These are phyloP conservation scores for Erysimum cheiri DNA, from an alignment of 441 rosid genomes.

Conservation along the genomic window DNA sequence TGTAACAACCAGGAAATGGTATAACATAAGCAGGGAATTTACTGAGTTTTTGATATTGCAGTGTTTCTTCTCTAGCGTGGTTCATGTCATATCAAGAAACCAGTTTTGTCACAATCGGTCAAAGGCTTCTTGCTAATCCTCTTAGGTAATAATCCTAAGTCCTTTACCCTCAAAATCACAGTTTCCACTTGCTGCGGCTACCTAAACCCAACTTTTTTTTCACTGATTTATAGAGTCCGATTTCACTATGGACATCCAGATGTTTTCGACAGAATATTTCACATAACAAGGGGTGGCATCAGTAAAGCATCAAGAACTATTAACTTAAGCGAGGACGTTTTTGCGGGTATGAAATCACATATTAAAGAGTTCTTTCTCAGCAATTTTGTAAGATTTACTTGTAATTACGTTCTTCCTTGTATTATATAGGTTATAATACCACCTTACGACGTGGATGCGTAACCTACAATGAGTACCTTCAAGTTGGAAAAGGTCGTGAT, in stretches of 20 bases:
- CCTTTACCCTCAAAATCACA: conserved; percentile 10
- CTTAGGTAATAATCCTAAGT: conserved; percentile 62
- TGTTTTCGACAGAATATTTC: conserved; percentile 90
- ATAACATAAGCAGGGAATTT: conserved; percentile 25
- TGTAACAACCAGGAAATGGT: conserved; percentile 6
- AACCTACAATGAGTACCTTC: conserved; percentile 89
- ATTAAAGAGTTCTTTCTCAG: conserved; percentile 14
- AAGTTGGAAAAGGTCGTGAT: conserved; percentile 99
- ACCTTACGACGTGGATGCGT: conserved; percentile 81
- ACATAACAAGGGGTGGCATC: conserved; percentile 96
- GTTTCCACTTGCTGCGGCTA: conserved; percentile 32
- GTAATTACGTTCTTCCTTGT: conserved; percentile 36
- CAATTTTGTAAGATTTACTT: conserved; percentile 32
- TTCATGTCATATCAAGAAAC: conserved; percentile 99
- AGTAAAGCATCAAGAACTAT: conserved; percentile 97
- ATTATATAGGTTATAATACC: conserved; percentile 74
- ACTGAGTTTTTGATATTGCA: conserved; percentile 50
- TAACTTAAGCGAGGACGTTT: conserved; percentile 94
- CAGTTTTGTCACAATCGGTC: conserved; percentile 98
- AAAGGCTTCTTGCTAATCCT: conserved; percentile 94
- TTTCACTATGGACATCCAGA: conserved; percentile 99
- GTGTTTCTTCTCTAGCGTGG: conserved; percentile 99
- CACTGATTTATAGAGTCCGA: conserved; percentile 67
- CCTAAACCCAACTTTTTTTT: conserved; percentile 9
- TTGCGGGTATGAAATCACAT: conserved; percentile 68